Evolutionary conservation across 345 rosid genomes (phyloP).

Genomic region (Reutealis trisperma): DNA sequence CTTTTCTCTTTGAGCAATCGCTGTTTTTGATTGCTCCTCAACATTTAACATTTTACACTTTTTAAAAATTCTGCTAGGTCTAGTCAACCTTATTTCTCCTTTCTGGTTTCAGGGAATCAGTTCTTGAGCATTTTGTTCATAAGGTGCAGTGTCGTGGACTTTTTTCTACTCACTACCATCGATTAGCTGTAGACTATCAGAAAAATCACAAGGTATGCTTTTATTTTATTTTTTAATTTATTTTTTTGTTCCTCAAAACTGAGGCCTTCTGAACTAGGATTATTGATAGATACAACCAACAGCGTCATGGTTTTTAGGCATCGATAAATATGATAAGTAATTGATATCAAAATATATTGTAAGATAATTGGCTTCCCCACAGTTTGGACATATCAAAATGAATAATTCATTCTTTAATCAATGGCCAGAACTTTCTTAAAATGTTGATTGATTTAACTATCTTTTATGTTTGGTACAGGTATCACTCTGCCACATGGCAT

Average conservation of each 20-base stretch:
- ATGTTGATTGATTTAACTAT: not conserved
- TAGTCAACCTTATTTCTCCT: not conserved
- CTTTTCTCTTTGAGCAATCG: not conserved
- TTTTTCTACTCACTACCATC: constrained; percentile 97
- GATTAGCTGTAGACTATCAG: constrained; percentile 71
- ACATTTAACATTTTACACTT: not conserved
- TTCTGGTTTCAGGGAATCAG: constrained; percentile 63
- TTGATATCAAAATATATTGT: not conserved
- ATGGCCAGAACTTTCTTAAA: not conserved
- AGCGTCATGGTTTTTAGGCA: not conserved
- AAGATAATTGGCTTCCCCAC: not conserved
- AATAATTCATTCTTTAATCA: constrained; percentile 4
- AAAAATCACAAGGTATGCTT: constrained; percentile 57
- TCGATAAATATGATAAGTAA: not conserved
- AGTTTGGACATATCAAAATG: not conserved
- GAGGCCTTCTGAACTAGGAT: not conserved
- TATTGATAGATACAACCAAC: not conserved
- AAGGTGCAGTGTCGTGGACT: constrained; percentile 83
- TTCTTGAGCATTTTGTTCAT: constrained; percentile 82
- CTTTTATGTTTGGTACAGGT: constrained; percentile 49
- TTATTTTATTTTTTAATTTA: constrained; percentile 8
- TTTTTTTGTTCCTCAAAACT: not conserved
- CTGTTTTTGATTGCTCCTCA: constrained; percentile 4
- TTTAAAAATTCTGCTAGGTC: not conserved
- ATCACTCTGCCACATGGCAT: constrained; percentile 87